Evolutionary conservation across 2,329 filamentous ascomycete species (phyloP), one percentile per base, ranked within the genome.

Genomic region (Pyrenochaeta sp.): DNA sequence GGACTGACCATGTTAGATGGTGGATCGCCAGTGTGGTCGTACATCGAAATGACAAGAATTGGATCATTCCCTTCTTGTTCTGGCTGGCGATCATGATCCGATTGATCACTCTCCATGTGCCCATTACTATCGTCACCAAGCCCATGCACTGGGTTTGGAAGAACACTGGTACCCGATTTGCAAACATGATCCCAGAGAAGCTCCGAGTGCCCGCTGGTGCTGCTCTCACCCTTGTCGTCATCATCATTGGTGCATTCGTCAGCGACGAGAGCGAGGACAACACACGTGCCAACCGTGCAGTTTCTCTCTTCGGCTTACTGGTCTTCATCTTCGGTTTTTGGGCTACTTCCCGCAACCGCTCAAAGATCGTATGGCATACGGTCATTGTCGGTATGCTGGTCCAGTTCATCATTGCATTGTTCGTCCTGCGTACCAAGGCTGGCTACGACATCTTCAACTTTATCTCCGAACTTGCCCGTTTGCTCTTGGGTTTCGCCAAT

Each of bases 391-490:
- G 93, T 59, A 95, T 96, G 90, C 82, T 96, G 42, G 83, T 89
- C 10, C 93, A 97, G 78, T 97, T 93, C 79, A 83, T 97, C 72
- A 85, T 97, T 63, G 93, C 92, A 3, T 83, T 97, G 12, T 97
- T 97, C 70, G 93, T 97, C 47, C 83, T 97, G 66, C 87, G 92
- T 47, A 95, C 92, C 2, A 79, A 84, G 39, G 91, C 87, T 39
- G 93, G 93, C 57, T 96, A 78, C 79, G 91, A 96, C 78, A 96
- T 97, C 74, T 97, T 97, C 86, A 88, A 87, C 77, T 97, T 96
- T 81, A 86, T 97, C 68, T 93, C 92, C 3, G 83, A 82, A 52
- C 85, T 94, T 9, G 92, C 92, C 1, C 86, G 87, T 28, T 84
- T 87, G 61, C 83, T 97, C 28, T 85, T 97, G 5, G 86, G 89